phyloP scores from a whole-genome alignment of 148 eudicot genomes.

The Amaranthus cruentus region DNA sequence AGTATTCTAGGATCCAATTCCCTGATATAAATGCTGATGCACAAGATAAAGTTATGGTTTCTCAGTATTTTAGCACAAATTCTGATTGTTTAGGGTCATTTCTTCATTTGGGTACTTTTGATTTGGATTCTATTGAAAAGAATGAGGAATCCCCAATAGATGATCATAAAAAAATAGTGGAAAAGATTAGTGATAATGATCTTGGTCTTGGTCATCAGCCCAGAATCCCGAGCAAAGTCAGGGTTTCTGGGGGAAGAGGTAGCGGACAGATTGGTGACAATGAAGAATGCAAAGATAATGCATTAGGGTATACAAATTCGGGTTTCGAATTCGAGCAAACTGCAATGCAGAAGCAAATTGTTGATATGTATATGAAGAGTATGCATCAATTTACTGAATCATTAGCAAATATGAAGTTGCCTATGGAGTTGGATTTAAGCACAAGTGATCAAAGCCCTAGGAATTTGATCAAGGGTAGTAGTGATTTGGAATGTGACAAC shows the following conservation, averaged over 20 bases:
- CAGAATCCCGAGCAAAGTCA: too few species aligned
- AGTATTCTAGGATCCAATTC: conserved; percentile 60
- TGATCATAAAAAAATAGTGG: conserved; percentile 42
- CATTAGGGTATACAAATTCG: conserved; percentile 10
- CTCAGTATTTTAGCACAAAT: conserved; percentile 44
- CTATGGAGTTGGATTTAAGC: conserved; percentile 52
- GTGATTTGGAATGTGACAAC: conserved; percentile 33
- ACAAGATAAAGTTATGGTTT: conserved; percentile 61
- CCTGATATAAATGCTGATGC: conserved; percentile 53
- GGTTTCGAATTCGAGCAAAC: conserved; percentile 54
- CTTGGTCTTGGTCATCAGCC: conserved; percentile 7
- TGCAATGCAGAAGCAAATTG: conserved; percentile 75
- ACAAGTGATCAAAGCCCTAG: conserved; percentile 22
- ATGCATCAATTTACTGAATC: conserved; percentile 84
- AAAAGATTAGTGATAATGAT: conserved; percentile 13
- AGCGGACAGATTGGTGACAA: conserved; percentile 19
- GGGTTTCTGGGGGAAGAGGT: too few species aligned
- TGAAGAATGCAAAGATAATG: conserved; percentile 22
- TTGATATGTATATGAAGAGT: conserved; percentile 78
- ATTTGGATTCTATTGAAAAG: conserved; percentile 47
- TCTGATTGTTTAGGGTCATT: conserved; percentile 41
- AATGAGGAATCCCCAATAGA: conserved; percentile 42
- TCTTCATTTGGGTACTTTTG: conserved; percentile 58
- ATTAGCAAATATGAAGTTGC: conserved; percentile 75
- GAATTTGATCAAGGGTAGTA: conserved; percentile 26